A percentile compares a stretch with the other conserved stretches of the same genome.
Conservation (phyloP, 2,329 filamentous ascomycete genomes). For the Pyrenochaeta sp. region DNA sequence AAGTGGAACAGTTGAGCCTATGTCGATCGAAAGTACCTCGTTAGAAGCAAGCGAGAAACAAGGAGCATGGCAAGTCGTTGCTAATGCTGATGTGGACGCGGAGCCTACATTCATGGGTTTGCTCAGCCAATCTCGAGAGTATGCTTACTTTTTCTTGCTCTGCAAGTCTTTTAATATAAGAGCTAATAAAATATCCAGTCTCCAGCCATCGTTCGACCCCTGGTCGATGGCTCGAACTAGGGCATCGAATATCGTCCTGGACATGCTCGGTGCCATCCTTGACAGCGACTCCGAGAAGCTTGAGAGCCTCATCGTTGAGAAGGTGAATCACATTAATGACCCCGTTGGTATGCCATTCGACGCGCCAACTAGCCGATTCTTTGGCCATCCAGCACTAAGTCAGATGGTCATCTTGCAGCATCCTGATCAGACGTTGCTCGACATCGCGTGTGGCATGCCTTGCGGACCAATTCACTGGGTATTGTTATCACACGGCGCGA, state of each 20-base stretch:
- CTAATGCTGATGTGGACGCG: conserved; percentile 3
- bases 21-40: background rate
- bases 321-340: conserved; percentile 38
- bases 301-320: conserved; percentile 34
- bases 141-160: background rate
- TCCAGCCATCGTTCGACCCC: conserved; percentile 18
- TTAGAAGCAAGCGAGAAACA: conserved; percentile 5
- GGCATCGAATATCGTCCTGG: conserved; percentile 28
- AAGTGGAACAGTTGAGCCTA: conserved; percentile 11
- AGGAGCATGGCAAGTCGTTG: conserved; percentile 17
- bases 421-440: conserved; percentile 40
- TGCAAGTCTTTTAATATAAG: background rate
- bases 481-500: conserved; percentile 37
- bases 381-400: conserved; percentile 34
- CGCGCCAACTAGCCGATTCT: conserved; percentile 28
- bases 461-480: conserved; percentile 37
- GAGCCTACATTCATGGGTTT: conserved; percentile 21
- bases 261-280: conserved; percentile 40
- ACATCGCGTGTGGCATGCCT: conserved; percentile 44
- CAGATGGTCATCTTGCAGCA: conserved; percentile 42
- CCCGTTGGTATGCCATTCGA: conserved; percentile 43
- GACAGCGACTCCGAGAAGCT: conserved; percentile 34
- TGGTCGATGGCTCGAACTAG: conserved; percentile 22
- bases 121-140: conserved; percentile 19
- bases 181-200: conserved; percentile 13